Evolutionary conservation across 305 asterid genomes (phyloP).

Genomic region (Ajuga reptans): DNA sequence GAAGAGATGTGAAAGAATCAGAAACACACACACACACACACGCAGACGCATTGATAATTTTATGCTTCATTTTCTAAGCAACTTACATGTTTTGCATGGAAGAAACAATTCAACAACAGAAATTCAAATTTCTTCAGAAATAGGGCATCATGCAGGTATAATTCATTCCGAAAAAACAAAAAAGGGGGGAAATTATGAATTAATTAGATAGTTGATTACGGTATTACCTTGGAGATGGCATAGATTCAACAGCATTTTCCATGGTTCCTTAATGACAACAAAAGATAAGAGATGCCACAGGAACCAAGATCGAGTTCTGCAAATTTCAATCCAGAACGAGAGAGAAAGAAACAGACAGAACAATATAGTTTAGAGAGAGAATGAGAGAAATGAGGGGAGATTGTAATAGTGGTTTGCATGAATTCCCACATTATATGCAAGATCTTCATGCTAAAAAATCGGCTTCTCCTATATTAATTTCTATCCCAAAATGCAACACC

Average conservation of each 20-base stretch:
- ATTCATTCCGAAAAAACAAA: not conserved
- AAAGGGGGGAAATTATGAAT: not conserved
- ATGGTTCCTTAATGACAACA: slow-evolving; percentile 54
- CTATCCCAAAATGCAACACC: not conserved
- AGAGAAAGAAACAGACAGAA: slow-evolving; percentile 16
- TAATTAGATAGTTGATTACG: not conserved
- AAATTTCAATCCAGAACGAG: slow-evolving; percentile 25
- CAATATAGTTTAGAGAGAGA: slow-evolving; percentile 19
- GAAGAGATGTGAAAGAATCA: not conserved
- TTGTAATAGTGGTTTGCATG: slow-evolving; percentile 36
- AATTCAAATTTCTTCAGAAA: slow-evolving; percentile 11
- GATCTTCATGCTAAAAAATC: slow-evolving; percentile 27
- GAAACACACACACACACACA: not conserved
- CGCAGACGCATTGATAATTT: not conserved
- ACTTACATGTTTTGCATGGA: not conserved
- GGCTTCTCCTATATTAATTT: slow-evolving; percentile 22
- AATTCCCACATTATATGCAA: slow-evolving; percentile 30
- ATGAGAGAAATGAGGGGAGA: slow-evolving; percentile 18
- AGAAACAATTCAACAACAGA: slow-evolving; percentile 2
- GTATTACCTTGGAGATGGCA: slow-evolving; percentile 41
- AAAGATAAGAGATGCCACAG: slow-evolving; percentile 27
- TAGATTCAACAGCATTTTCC: slow-evolving; percentile 38
- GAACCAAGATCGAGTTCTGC: slow-evolving; percentile 32
- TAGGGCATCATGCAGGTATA: not conserved
- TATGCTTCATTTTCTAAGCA: not conserved